A percentile compares a stretch with the other conserved stretches of the same genome.
Conservation (phyloP, 805 yeast genomes). For the Saturnispora hagleri region DNA sequence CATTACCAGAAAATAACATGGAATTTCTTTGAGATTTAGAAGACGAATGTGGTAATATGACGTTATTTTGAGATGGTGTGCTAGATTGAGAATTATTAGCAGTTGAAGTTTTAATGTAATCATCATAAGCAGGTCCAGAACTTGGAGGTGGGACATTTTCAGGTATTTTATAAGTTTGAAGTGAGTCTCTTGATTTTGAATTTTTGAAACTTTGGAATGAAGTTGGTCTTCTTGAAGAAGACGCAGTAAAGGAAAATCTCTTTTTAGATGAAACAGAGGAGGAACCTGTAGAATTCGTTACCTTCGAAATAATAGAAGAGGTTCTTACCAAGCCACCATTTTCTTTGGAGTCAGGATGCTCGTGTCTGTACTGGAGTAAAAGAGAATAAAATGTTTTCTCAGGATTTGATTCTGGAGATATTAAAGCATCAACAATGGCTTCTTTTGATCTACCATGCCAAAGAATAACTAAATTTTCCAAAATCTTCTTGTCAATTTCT, state of each 20-base stretch:
- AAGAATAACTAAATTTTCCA: conserved; percentile 45
- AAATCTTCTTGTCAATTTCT: conserved; percentile 43
- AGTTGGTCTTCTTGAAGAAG: conserved; percentile 38
- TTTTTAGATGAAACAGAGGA: conserved; percentile 22
- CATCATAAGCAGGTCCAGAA: conserved; percentile 16
- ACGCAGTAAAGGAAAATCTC: conserved; percentile 36
- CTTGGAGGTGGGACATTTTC: conserved; percentile 5
- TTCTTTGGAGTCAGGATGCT: conserved; percentile 20
- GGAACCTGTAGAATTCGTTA: conserved; percentile 10
- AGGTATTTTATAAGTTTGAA: conserved; percentile 7
- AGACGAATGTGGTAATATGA: neutral
- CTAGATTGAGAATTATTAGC: conserved; percentile 5
- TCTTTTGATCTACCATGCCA: conserved; percentile 47
- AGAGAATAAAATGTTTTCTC: conserved; percentile 33
- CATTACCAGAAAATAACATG: conserved; percentile 9
- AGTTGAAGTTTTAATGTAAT: conserved; percentile 12
- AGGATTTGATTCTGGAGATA: conserved; percentile 24
- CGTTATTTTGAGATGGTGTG: conserved; percentile 1
- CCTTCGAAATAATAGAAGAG: conserved; percentile 25
- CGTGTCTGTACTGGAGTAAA: conserved; percentile 29
- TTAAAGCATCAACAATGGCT: conserved; percentile 23
- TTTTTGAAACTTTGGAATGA: conserved; percentile 32
- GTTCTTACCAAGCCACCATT: conserved; percentile 21
- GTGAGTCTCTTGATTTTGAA: conserved; percentile 15
- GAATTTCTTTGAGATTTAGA: conserved; percentile 7